Percentiles rank a stretch among this genome's conserved stretches.
Conservation (phyloP, 768 basidiomycete species). For the Amanita exitialis region DNA sequence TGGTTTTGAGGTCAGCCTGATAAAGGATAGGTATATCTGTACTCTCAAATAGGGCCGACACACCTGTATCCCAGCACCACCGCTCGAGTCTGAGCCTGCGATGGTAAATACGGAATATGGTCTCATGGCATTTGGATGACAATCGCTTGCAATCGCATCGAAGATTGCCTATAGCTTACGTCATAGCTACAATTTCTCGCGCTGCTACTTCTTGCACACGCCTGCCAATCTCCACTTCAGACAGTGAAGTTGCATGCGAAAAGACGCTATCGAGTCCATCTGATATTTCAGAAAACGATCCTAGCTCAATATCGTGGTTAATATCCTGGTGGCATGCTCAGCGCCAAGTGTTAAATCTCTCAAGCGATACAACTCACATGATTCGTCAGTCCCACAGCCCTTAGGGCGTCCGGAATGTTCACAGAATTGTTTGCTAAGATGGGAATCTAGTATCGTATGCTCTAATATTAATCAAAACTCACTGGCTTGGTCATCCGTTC, state of each 20-base stretch:
- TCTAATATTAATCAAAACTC: not conserved
- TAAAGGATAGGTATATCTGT: not conserved
- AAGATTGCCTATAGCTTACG: not conserved
- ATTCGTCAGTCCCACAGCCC: not conserved
- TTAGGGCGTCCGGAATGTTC: not conserved
- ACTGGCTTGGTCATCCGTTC: not conserved
- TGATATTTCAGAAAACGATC: not conserved
- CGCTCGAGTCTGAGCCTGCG: slow-evolving; percentile 74
- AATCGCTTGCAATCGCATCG: not conserved
- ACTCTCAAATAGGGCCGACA: slow-evolving; percentile 9
- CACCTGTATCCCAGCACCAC: slow-evolving; percentile 88
- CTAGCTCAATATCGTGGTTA: not conserved
- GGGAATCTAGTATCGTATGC: not conserved
- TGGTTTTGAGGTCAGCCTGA: slow-evolving; percentile 82
- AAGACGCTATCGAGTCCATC: not conserved
- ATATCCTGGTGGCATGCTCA: not conserved
- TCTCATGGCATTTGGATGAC: not conserved
- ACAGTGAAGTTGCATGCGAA: not conserved
- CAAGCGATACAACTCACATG: not conserved
- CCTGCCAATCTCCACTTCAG: not conserved
- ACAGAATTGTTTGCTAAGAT: not conserved
- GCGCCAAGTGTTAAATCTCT: not conserved
- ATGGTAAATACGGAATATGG: slow-evolving; percentile 46
- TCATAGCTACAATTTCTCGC: not conserved
- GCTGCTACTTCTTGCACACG: not conserved